A percentile compares a stretch with the other conserved stretches of the same genome.
These are phyloP conservation scores for Hymenotorrendiella dingleyae DNA, from an alignment of 2,329 filamentous ascomycete genomes.

Conservation along the genomic window DNA sequence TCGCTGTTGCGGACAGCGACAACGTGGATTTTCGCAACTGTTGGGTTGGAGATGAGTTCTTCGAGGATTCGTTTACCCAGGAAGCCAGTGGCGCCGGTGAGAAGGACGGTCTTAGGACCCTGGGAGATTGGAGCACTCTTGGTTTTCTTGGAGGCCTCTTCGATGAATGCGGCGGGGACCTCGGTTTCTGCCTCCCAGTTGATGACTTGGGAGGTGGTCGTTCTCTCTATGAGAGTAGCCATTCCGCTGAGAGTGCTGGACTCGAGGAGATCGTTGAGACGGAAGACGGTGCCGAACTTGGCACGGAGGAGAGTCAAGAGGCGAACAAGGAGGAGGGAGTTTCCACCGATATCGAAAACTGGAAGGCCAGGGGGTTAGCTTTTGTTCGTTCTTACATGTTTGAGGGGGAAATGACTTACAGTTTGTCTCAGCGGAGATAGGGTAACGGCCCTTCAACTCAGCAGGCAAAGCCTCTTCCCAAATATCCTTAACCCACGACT, in stretches of 20 bases:
- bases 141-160: not conserved
- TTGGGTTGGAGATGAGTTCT: constrained; percentile 28
- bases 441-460: too few species aligned
- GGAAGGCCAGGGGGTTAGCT: too few species aligned
- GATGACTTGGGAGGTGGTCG: not conserved
- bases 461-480: too few species aligned
- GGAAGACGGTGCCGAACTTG: constrained; percentile 15
- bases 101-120: constrained; percentile 11
- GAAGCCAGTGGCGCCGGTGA: constrained; percentile 38
- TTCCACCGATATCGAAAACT: too few species aligned
- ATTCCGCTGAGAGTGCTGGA: constrained; percentile 35
- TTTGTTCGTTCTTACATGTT: too few species aligned
- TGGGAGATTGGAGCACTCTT: not conserved
- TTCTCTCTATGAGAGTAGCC: constrained; percentile 4
- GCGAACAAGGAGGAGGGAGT: constrained; percentile 12
- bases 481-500: too few species aligned
- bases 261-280: constrained; percentile 35
- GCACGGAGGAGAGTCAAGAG: constrained; percentile 7
- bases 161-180: not conserved
- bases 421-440: too few species aligned
- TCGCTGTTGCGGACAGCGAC: constrained; percentile 31
- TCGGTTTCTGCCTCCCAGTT: constrained; percentile 13
- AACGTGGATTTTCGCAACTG: constrained; percentile 36
- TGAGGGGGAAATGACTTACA: too few species aligned
- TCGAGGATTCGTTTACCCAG: constrained; percentile 34